Conservation (phyloP, 225 moss, liverwort and hornwort genomes). For the Bryoerythrophyllum caledonicum region DNA sequence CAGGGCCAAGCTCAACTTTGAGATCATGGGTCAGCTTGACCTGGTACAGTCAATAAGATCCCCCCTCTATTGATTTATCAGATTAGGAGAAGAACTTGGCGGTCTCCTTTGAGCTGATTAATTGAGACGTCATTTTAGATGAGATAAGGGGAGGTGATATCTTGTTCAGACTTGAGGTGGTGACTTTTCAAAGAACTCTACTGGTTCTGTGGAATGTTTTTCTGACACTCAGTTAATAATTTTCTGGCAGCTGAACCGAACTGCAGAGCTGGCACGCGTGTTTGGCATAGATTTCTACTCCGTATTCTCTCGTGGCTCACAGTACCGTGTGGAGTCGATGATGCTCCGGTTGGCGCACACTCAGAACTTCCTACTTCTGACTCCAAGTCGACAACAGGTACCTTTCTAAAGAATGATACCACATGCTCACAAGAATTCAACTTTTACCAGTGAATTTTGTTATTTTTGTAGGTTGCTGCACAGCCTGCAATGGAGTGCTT, state of each 20-base stretch:
- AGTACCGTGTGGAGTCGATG: constrained; percentile 98
- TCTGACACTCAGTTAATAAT: constrained; percentile 4
- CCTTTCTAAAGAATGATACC: not conserved
- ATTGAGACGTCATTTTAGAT: too few relatives aligned
- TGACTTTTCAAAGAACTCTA: too few relatives aligned
- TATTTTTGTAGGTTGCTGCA: constrained; percentile 69
- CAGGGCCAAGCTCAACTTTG: constrained; percentile 83
- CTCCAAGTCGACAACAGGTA: constrained; percentile 95
- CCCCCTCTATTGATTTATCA: too few relatives aligned
- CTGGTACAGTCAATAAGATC: constrained; percentile 46
- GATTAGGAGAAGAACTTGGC: too few relatives aligned
- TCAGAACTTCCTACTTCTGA: constrained; percentile 85
- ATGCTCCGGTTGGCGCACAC: constrained; percentile 96
- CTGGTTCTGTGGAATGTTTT: not conserved
- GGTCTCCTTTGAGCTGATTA: too few relatives aligned
- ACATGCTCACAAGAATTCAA: too few relatives aligned
- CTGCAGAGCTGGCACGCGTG: constrained; percentile 91
- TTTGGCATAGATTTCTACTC: constrained; percentile 99
- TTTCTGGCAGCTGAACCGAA: constrained; percentile 79
- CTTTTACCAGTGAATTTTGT: not conserved
- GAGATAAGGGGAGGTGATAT: too few relatives aligned
- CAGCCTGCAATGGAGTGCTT: constrained; percentile 98
- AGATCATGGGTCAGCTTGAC: constrained; percentile 96
- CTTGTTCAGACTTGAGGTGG: too few relatives aligned
- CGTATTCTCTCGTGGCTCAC: constrained; percentile 96